These are phyloP conservation scores for Heterobasidion occidentale DNA, from an alignment of 1,284 basidiomycete species.

Conservation along the genomic window DNA sequence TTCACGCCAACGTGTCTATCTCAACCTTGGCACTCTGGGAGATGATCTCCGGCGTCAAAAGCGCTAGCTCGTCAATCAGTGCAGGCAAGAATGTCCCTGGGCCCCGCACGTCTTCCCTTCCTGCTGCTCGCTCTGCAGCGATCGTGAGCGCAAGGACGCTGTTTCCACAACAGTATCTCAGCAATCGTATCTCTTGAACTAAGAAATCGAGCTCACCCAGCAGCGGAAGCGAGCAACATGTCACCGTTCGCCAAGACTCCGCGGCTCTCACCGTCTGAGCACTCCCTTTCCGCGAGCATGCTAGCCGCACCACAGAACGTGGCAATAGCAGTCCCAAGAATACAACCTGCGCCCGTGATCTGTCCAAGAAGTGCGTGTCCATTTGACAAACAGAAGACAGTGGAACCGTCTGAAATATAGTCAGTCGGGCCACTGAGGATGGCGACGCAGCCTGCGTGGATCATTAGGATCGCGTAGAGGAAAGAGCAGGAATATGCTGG, in stretches of 20 bases:
- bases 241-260: slow-evolving; percentile 57
- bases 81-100: slow-evolving; percentile 86
- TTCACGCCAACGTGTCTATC: slow-evolving; percentile 2
- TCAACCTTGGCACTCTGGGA: slow-evolving; percentile 9
- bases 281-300: slow-evolving; percentile 18
- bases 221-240: slow-evolving; percentile 68
- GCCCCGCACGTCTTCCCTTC: slow-evolving; percentile 65
- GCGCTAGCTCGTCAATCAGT: slow-evolving; percentile 76
- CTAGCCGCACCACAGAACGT: slow-evolving; percentile 73
- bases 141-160: slow-evolving; percentile 71
- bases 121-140: slow-evolving; percentile 76
- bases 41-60: slow-evolving; percentile 52
- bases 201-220: slow-evolving; percentile 31
- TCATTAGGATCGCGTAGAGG: neutral
- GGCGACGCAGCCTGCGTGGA: slow-evolving; percentile 61
- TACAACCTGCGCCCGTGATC: slow-evolving; percentile 90
- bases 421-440: slow-evolving; percentile 81
- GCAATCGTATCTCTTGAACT: slow-evolving; percentile 1
- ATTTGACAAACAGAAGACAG: slow-evolving; percentile 65
- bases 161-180: slow-evolving; percentile 26
- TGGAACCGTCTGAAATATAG: slow-evolving; percentile 80
- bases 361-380: slow-evolving; percentile 70
- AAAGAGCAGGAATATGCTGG: slow-evolving; percentile 1
- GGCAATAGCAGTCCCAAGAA: slow-evolving; percentile 73
- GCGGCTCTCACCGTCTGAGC: slow-evolving; percentile 16